These are phyloP conservation scores for Saturnispora quitensis DNA, from an alignment of 805 yeast species.

Conservation along the genomic window DNA sequence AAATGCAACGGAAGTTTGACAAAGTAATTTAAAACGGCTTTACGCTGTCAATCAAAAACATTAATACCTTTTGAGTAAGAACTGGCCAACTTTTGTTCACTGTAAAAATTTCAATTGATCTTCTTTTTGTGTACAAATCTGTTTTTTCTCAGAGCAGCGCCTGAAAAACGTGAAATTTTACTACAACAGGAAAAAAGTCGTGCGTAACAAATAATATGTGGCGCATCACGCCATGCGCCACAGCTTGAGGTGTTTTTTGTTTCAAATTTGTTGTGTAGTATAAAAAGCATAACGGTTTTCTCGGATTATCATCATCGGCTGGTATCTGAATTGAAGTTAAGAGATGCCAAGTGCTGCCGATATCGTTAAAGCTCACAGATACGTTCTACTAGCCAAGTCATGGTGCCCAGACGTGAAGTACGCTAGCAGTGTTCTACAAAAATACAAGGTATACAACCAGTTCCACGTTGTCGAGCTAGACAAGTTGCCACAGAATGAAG, in stretches of 20 bases:
- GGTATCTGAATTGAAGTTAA: not conserved
- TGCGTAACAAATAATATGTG: not conserved
- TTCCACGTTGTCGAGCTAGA: constrained; percentile 54
- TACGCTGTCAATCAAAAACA: no score
- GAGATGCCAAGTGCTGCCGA: constrained; percentile 32
- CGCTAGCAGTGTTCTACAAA: constrained; percentile 45
- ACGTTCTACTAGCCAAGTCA: constrained; percentile 53
- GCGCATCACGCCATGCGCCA: not conserved
- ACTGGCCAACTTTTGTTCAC: no score
- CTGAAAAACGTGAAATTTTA: no score
- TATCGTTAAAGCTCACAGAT: constrained; percentile 37
- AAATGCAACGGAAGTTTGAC: no score
- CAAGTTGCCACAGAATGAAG: constrained; percentile 41
- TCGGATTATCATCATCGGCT: not conserved
- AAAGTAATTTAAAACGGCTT: no score
- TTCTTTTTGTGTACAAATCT: no score
- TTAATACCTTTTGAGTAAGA: no score
- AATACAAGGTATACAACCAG: constrained; percentile 41
- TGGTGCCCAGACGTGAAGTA: constrained; percentile 80
- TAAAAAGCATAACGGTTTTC: not conserved
- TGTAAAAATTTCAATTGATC: no score
- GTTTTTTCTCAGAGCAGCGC: no score
- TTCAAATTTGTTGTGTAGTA: not conserved
- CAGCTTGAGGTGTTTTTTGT: not conserved
- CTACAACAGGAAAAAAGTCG: not conserved